Percentiles rank a stretch among this genome's conserved stretches.
phyloP scores from a whole-genome alignment of 805 yeast species.

The Saccharomycopsis sp. region DNA sequence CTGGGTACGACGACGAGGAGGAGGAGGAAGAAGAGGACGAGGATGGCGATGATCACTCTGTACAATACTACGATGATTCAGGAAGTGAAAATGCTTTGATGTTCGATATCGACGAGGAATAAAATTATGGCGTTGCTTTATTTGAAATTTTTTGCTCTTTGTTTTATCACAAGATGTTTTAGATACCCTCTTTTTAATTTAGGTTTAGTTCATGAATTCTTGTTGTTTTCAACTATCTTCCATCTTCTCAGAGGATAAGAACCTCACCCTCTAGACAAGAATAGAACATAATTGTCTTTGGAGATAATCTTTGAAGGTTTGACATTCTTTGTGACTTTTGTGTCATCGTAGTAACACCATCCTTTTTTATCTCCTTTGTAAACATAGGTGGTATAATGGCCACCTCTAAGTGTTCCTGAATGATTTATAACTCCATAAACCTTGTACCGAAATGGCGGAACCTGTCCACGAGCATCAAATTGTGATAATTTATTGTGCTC shows the following conservation, averaged over 20 bases:
- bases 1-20: constrained; percentile 10
- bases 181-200: no score
- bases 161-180: no score
- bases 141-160: no score
- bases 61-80: background rate
- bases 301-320: constrained; percentile 48
- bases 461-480: constrained; percentile 64
- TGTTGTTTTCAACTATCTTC: no score
- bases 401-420: constrained; percentile 71
- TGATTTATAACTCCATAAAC: constrained; percentile 80
- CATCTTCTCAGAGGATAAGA: no score
- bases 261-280: constrained; percentile 47
- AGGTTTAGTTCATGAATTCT: no score
- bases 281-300: constrained; percentile 73
- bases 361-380: constrained; percentile 48
- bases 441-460: constrained; percentile 70
- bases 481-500: constrained; percentile 38
- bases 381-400: constrained; percentile 82
- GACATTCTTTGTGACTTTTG: constrained; percentile 48
- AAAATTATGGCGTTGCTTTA: no score
- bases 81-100: constrained; percentile 16
- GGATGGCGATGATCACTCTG: background rate
- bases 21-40: constrained; percentile 12
- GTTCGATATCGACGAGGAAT: constrained; percentile 21
- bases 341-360: constrained; percentile 83